These are phyloP conservation scores for Populus euphratica DNA, from an alignment of 345 rosid genomes.

Conservation along the genomic window DNA sequence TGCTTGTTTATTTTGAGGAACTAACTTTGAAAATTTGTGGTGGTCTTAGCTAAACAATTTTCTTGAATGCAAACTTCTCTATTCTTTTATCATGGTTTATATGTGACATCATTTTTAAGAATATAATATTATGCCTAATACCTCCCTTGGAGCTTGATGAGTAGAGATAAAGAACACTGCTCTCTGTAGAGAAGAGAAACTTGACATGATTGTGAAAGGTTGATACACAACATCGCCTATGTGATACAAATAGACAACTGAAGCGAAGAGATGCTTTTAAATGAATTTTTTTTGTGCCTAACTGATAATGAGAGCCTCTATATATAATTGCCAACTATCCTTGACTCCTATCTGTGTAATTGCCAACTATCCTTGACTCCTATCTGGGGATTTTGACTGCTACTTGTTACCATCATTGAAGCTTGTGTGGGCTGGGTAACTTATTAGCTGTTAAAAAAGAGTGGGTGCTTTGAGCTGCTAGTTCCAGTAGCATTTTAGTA, in stretches of 20 bases:
- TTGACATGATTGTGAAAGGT: not conserved
- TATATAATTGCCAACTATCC: not conserved
- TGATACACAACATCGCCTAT: not conserved
- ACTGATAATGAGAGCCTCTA: not conserved
- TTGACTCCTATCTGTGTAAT: not conserved
- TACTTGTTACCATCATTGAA: not conserved
- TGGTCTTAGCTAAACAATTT: not conserved
- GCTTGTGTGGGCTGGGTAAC: not conserved
- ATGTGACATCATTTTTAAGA: not conserved
- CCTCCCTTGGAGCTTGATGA: not conserved
- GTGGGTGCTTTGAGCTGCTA: not conserved
- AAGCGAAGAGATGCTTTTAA: not conserved
- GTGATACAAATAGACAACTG: not conserved
- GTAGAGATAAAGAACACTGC: not conserved
- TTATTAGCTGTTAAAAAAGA: not conserved
- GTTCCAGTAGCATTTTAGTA: not conserved
- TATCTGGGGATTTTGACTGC: not conserved
- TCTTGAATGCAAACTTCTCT: not conserved
- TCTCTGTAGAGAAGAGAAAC: not conserved
- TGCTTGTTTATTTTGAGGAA: not conserved
- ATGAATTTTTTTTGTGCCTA: not conserved
- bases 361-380: not conserved
- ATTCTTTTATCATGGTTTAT: not conserved
- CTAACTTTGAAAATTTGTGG: not conserved
- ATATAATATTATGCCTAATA: not conserved